Evolutionary conservation across 2,329 filamentous ascomycete species (phyloP).

Genomic region (Aureobasidium zeae): DNA sequence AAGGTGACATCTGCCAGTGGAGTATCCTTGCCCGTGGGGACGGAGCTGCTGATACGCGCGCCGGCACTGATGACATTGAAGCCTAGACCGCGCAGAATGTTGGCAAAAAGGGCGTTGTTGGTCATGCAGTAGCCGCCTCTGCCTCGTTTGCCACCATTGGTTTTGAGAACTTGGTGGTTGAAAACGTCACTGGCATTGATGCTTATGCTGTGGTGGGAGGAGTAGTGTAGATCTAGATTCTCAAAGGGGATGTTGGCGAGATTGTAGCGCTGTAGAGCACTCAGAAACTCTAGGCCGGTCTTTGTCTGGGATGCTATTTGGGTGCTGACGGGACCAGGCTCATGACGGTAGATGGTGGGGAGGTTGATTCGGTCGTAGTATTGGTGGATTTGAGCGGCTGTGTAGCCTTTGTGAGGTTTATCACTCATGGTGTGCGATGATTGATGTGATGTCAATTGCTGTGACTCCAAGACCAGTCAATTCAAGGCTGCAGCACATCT

Average conservation of each 20-base stretch:
- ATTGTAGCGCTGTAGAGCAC: constrained; percentile 29
- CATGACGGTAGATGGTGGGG: constrained; percentile 16
- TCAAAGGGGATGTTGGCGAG: constrained; percentile 46
- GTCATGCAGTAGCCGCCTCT: constrained; percentile 55
- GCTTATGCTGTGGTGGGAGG: constrained; percentile 38
- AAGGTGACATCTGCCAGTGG: constrained; percentile 24
- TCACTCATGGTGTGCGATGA: constrained; percentile 2
- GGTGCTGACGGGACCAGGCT: background rate
- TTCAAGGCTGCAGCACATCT: too few species aligned
- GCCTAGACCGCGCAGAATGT: constrained; percentile 43
- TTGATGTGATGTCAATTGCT: too few species aligned
- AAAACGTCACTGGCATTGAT: constrained; percentile 43
- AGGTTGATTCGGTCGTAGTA: constrained; percentile 26
- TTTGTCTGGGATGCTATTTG: constrained; percentile 18
- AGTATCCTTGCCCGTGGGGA: constrained; percentile 38
- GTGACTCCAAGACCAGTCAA: too few species aligned
- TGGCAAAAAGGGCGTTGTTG: constrained; percentile 46
- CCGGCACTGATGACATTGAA: constrained; percentile 37
- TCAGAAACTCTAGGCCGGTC: constrained; percentile 23
- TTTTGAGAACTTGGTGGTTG: constrained; percentile 41
- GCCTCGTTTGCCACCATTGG: constrained; percentile 24
- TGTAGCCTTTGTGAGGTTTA: constrained; percentile 4
- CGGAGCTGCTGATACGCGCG: constrained; percentile 33
- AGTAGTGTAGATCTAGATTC: constrained; percentile 49
- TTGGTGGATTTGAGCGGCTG: constrained; percentile 19